These are phyloP conservation scores for Sphagnum tenellum DNA, from an alignment of 225 moss, liverwort and hornwort species.

Conservation along the genomic window DNA sequence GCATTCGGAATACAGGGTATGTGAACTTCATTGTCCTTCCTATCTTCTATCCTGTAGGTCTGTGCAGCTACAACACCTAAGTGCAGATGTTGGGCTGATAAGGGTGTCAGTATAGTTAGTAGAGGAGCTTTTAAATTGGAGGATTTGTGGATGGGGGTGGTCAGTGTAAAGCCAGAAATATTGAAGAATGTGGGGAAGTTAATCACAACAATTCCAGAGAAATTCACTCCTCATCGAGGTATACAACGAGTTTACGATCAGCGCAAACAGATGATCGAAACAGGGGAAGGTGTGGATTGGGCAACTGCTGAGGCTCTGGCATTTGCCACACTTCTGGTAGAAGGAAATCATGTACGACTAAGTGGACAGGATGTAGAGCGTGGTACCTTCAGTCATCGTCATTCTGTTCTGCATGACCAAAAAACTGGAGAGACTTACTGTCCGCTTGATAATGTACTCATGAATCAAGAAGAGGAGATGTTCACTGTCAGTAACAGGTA, in stretches of 20 bases:
- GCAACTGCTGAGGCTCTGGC: conserved; percentile 90
- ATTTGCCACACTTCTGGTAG: conserved; percentile 76
- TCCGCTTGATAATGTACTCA: conserved; percentile 68
- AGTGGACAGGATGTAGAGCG: conserved; percentile 99
- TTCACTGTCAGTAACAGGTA: conserved; percentile 98
- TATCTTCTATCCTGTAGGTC: too few species aligned
- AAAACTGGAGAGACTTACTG: conserved; percentile 73
- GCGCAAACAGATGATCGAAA: conserved; percentile 70
- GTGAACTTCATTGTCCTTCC: neutral
- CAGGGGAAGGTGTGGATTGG: conserved; percentile 79
- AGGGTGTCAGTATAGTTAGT: neutral
- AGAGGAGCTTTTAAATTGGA: too few species aligned
- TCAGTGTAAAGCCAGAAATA: conserved; percentile 79
- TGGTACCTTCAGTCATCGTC: conserved; percentile 97
- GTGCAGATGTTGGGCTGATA: neutral
- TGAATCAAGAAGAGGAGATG: conserved; percentile 83
- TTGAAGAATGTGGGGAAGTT: conserved; percentile 63
- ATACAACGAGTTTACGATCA: conserved; percentile 91
- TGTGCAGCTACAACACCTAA: too few species aligned
- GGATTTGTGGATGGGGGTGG: conserved; percentile 4
- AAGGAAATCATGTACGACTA: conserved; percentile 94
- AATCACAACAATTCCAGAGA: conserved; percentile 66
- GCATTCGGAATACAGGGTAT: conserved; percentile 94
- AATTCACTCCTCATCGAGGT: conserved; percentile 69
- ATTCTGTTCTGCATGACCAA: conserved; percentile 88